A percentile compares a stretch with the other conserved stretches of the same genome.
These are phyloP conservation scores for Penicillium sp. DNA, from an alignment of 2,329 filamentous ascomycete species.

Conservation along the genomic window DNA sequence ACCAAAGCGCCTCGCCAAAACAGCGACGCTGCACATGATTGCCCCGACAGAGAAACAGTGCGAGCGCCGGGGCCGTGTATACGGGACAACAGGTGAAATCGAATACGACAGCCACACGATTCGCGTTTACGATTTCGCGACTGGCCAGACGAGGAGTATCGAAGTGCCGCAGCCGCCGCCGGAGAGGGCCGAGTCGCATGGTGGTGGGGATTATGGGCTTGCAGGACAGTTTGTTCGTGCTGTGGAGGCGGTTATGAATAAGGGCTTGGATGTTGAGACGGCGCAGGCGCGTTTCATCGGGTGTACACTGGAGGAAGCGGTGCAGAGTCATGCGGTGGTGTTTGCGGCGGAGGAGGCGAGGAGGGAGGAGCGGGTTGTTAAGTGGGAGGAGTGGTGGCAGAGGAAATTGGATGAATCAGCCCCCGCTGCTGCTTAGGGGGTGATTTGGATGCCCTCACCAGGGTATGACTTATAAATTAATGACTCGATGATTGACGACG, in stretches of 20 bases:
- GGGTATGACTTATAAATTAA: too few relatives aligned
- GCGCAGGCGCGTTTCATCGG: slow-evolving; percentile 78
- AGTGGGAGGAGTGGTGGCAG: slow-evolving; percentile 77
- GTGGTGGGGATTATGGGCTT: slow-evolving; percentile 78
- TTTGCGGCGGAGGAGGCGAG: slow-evolving; percentile 93
- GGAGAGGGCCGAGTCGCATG: slow-evolving; percentile 61
- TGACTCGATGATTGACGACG: neutral
- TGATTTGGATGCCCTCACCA: too few relatives aligned
- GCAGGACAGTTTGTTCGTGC: slow-evolving; percentile 81
- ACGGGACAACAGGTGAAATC: slow-evolving; percentile 84
- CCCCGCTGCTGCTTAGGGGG: too few relatives aligned
- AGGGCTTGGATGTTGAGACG: slow-evolving; percentile 63
- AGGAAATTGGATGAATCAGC: slow-evolving; percentile 46
- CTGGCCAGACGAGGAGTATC: slow-evolving; percentile 53
- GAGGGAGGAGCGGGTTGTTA: slow-evolving; percentile 66
- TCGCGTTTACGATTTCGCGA: slow-evolving; percentile 70
- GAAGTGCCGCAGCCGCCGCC: slow-evolving; percentile 62
- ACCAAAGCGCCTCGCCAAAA: slow-evolving; percentile 68
- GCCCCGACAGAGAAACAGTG: slow-evolving; percentile 87
- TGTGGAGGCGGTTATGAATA: slow-evolving; percentile 74
- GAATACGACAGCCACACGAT: slow-evolving; percentile 80
- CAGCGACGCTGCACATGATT: slow-evolving; percentile 90
- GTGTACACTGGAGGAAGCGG: slow-evolving; percentile 79
- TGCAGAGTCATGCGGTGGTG: slow-evolving; percentile 89
- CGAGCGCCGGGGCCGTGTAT: slow-evolving; percentile 79